A percentile compares a stretch with the other conserved stretches of the same genome.
Conservation (phyloP, 129 eudicot genomes). For the Helianthus annuus region HanXRQr2.0-SUNRISE NC_035438.2:145613777-145614276, state of each 20-base stretch:
- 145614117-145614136: too few relatives aligned
- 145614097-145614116: slow-evolving; percentile 51
- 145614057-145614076: slow-evolving; percentile 37
- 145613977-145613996: neutral
- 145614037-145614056: slow-evolving; percentile 42
- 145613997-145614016: slow-evolving; percentile 18
- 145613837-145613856: slow-evolving; percentile 41
- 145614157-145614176: too few relatives aligned
- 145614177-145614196: too few relatives aligned
- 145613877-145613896: slow-evolving; percentile 53
- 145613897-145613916: slow-evolving; percentile 43
- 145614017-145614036: slow-evolving; percentile 43
- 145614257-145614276: slow-evolving; percentile 31
- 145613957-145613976: slow-evolving; percentile 33
- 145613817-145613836: slow-evolving; percentile 17
- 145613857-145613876: slow-evolving; percentile 58
- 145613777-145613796: slow-evolving; percentile 34
- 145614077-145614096: slow-evolving; percentile 35
- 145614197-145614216: slow-evolving; percentile 27
- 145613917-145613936: slow-evolving; percentile 52
- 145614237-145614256: slow-evolving; percentile 35
- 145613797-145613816: neutral
- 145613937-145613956: slow-evolving; percentile 29
- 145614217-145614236: slow-evolving; percentile 63
- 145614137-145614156: too few relatives aligned